Conservation (phyloP, 2,329 filamentous ascomycete genomes). For the Zopfia rhizophila region DNA sequence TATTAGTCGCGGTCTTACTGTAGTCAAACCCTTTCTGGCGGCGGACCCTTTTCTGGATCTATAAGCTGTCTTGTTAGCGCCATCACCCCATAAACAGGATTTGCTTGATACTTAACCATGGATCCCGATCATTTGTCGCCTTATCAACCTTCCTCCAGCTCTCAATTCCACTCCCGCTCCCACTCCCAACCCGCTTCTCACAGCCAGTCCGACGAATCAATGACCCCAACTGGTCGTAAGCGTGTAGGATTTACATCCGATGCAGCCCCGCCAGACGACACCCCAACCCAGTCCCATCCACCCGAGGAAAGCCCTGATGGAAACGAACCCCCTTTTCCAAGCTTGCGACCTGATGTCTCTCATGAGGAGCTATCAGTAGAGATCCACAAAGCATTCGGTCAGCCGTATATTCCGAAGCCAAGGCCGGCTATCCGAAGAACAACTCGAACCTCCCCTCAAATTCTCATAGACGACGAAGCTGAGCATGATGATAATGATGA, state of each 20-base stretch:
- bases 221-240: conserved; percentile 43
- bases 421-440: conserved; percentile 51
- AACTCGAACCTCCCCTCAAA: conserved; percentile 43
- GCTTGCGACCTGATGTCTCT: conserved; percentile 40
- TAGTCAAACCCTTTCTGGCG: too few relatives aligned
- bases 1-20: too few relatives aligned
- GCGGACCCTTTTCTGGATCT: too few relatives aligned
- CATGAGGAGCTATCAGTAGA: conserved; percentile 49
- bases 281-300: conserved; percentile 25
- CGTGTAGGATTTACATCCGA: conserved; percentile 47
- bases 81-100: too few relatives aligned
- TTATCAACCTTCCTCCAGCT: not conserved
- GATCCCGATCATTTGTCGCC: conserved; percentile 29
- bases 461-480: conserved; percentile 44
- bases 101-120: too few relatives aligned
- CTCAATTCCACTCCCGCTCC: conserved; percentile 1
- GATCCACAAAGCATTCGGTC: conserved; percentile 46
- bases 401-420: conserved; percentile 47
- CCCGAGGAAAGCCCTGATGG: conserved; percentile 34
- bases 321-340: conserved; percentile 40
- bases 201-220: conserved; percentile 33
- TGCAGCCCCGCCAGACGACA: conserved; percentile 21
- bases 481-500: conserved; percentile 45
- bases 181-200: conserved; percentile 10
- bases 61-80: too few relatives aligned